Base-by-base conservation (phyloP, 495 filamentous ascomycete species). In the Penicillium desertorum region DNA sequence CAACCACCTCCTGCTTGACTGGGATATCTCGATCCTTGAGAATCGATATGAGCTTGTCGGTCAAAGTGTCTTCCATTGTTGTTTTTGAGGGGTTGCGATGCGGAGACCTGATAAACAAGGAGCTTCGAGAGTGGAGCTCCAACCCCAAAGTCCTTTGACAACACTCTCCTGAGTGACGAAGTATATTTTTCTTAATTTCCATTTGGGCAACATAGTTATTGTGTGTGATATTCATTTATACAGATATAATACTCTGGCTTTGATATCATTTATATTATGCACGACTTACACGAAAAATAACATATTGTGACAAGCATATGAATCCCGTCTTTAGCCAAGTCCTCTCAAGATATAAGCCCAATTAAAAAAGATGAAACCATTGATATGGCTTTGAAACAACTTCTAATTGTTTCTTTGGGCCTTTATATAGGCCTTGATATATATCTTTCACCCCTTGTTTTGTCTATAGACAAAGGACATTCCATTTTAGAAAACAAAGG, bases 21-120 rank as follows among this genome's bases (percentile, higher is more conserved):
- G 55, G 42, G 2, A 77, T 63, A 36, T 62, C 62, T 44, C 70
- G 67, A 14, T 75, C 72, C 45, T 71, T 73, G 14, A 67, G 45
- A 17, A 53, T 54, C 25, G 60, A 45, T 11, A 49, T 23, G 20
- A 66, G 36, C 1, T 29, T 22, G 30, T 65, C 60, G 6, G 56
- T 49, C 16, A 51, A 25, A 27, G 47, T 37, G n/a, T 55, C 34
- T 36, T 25, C 32, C 53, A 55, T 55, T 39, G 43, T 55, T 47
- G 30, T 46, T 34, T 34, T 36, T 27, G 42, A n/a, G 14, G 51
- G 17, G 19, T 5, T 11, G 36, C 8, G 50, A 16, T 17, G 49
- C 27, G 51, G 43, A 45, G 51, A 36, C 41, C 29, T 30, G 30
- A 16, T 45, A 37, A 36, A 12, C 34, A 27, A 20, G 29, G 36